Evolutionary conservation across 345 rosid genomes (phyloP), one percentile per base, ranked within the genome.

Genomic region (Euclidium syriacum): DNA sequence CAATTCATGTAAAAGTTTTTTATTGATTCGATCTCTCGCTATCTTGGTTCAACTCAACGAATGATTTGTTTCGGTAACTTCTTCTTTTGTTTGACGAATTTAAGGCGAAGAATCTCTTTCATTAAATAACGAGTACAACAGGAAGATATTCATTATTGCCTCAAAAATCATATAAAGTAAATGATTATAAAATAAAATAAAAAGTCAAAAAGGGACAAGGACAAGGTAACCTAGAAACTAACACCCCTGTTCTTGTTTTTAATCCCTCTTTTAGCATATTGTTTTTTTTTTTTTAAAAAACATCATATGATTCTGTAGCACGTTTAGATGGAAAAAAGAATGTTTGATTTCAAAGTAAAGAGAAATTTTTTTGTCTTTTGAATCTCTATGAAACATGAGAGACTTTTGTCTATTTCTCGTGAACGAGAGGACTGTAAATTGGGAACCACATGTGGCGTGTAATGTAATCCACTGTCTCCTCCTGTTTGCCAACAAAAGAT

Each of bases 391-490:
- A 58, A 48, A 58, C 2, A 58, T 39, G 64, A 55, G 17, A 55
- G 58, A 9, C 6, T 7, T 39, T 40, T 10, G 67, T 54, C 72
- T 68, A 92, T 70, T 92, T 86, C 81, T 94, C 91, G 20, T 85
- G 99, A 76, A 94, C 97, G 7, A 94, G 87, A 53, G 99, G 97
- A 66, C 87, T 85, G 77, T 94, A 89, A 54, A 84, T 10, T 25
- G 97, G 99, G 81, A 60, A 94, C 97, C 99, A 94, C 97, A 94
- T 94, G 69, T 75, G 77, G 26, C 74, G 61, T 14, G 69, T 80
- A 4, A 94, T 75, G 63, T 84, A 81, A 48, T 78, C 70, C 62
- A 89, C 91, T 1, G 85, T 85, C 65, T 87, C 96, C 72, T 87
- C 95, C 99, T 94, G 85, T 81, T n/a, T 81, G 26, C 0, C 20